Conservation (phyloP, 1,284 basidiomycete genomes). For the Ceratobasidium sp. region DNA sequence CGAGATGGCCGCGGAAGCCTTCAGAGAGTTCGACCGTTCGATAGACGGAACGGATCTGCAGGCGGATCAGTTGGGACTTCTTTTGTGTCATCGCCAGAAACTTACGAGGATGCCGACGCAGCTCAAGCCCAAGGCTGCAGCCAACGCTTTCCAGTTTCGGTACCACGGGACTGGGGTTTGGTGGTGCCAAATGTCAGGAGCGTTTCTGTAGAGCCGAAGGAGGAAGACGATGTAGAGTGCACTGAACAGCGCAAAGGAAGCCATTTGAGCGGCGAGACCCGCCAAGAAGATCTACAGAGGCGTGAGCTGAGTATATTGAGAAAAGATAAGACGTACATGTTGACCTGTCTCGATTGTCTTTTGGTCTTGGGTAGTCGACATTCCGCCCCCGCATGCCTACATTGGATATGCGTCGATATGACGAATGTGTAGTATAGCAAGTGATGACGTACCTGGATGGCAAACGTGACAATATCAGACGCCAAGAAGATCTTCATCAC, state of each 20-base stretch:
- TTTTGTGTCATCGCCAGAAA: conserved; percentile 16
- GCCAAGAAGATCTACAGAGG: conserved; percentile 63
- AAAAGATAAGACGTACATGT: conserved; percentile 31
- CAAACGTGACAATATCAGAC: conserved; percentile 71
- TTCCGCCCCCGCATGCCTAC: conserved; percentile 53
- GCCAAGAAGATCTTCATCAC: conserved; percentile 63
- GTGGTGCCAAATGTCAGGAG: conserved; percentile 56
- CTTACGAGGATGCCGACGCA: conserved; percentile 70
- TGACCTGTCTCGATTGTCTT: conserved; percentile 47
- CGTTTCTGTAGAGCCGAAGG: conserved; percentile 57
- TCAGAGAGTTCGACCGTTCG: conserved; percentile 71
- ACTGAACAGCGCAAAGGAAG: conserved; percentile 69
- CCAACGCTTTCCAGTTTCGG: conserved; percentile 67
- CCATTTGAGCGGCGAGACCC: conserved; percentile 67
- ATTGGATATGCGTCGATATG: not conserved
- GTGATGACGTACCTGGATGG: conserved; percentile 58
- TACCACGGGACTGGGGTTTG: conserved; percentile 55
- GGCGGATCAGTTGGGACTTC: not conserved
- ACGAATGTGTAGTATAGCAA: not conserved
- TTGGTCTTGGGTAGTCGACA: conserved; percentile 48
- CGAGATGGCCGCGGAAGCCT: conserved; percentile 67
- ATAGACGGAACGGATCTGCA: conserved; percentile 70
- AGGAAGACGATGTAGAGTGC: conserved; percentile 65
- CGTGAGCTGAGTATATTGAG: not conserved
- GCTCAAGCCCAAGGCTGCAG: conserved; percentile 62